These are phyloP conservation scores for Ensete glaucum DNA, from an alignment of 176 grass and related monocot species.

Conservation along the genomic window DNA sequence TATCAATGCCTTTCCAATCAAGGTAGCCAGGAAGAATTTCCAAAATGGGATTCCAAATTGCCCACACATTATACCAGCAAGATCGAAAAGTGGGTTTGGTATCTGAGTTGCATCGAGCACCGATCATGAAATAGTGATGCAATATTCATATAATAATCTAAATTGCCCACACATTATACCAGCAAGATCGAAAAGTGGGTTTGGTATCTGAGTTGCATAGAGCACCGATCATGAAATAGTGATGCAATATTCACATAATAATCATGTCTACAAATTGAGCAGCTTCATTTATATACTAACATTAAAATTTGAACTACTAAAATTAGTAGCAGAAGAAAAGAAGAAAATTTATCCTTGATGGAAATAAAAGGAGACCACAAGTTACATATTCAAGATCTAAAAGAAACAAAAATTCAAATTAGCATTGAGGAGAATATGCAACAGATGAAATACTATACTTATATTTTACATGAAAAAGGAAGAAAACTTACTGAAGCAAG, in stretches of 20 bases:
- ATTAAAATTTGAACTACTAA: not conserved
- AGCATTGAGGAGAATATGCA: not conserved
- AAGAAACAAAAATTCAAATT: not conserved
- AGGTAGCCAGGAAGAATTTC: constrained; percentile 95
- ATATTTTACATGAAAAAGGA: not conserved
- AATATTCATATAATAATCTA: too few relatives aligned
- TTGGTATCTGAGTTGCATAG: constrained; percentile 49
- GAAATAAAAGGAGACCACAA: not conserved
- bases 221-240: not conserved
- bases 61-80: constrained; percentile 85
- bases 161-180: constrained; percentile 95
- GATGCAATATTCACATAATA: not conserved
- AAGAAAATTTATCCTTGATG: not conserved
- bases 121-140: not conserved
- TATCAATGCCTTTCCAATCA: constrained; percentile 89
- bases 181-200: constrained; percentile 83
- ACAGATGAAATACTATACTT: not conserved
- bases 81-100: constrained; percentile 89
- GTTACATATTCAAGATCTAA: not conserved
- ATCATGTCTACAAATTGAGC: not conserved
- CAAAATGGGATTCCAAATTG: constrained; percentile 89
- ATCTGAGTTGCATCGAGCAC: constrained; percentile 29
- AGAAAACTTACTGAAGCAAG: constrained; percentile 80
- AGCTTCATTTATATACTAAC: not conserved
- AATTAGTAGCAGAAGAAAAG: not conserved